These are phyloP conservation scores for Colletotrichum chrysophilum DNA, from an alignment of 2,329 filamentous ascomycete species.

Conservation along the genomic window DNA sequence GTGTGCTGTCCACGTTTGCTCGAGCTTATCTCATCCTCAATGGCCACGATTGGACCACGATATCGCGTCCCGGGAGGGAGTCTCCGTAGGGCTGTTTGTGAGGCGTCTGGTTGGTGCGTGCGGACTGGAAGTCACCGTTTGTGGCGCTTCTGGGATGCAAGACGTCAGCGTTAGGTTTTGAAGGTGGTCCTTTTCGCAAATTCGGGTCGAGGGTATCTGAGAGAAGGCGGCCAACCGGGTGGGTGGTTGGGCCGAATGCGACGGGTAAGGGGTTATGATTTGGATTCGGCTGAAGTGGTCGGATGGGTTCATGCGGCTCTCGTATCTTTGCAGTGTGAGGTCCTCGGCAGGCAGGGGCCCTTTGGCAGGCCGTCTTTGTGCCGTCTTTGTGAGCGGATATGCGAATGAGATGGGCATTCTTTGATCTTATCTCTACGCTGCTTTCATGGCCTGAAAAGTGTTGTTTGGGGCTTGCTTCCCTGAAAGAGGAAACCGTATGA, in stretches of 20 bases:
- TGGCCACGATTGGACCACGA: not conserved
- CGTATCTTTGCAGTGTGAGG: not conserved
- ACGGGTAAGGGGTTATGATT: not conserved
- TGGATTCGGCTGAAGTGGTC: not conserved
- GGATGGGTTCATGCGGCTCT: not conserved
- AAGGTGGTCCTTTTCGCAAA: not conserved
- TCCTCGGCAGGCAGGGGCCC: not conserved
- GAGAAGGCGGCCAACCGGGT: not conserved
- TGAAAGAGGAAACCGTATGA: not conserved
- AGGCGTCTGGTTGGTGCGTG: not conserved
- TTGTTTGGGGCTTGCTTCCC: fast-evolving
- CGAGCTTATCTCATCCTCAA: constrained; percentile 8
- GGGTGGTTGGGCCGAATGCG: not conserved
- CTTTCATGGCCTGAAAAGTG: not conserved
- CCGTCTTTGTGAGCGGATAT: not conserved
- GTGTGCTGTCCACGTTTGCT: not conserved
- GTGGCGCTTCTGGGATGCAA: not conserved
- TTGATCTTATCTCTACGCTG: not conserved
- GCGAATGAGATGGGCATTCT: not conserved
- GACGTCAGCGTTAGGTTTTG: not conserved
- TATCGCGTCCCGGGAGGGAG: not conserved
- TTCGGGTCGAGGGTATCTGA: not conserved
- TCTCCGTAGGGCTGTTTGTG: not conserved
- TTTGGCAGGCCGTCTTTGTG: not conserved
- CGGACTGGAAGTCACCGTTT: not conserved